Evolutionary conservation across 768 basidiomycete genomes (phyloP).

Genomic region (Naematelia encephala): DNA sequence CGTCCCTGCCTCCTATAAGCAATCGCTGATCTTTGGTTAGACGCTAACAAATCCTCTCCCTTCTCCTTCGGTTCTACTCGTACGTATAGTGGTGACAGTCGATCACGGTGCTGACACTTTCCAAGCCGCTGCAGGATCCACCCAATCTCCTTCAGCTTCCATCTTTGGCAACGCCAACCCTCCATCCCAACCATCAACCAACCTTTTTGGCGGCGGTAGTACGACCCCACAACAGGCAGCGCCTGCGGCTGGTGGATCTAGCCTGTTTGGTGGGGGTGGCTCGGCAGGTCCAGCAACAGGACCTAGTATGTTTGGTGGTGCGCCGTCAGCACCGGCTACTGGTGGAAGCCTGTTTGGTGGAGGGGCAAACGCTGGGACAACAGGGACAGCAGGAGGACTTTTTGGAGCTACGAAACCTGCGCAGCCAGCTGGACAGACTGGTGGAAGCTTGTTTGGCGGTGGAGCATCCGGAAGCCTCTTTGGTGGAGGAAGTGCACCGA

Average conservation of each 20-base stretch:
- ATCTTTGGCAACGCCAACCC: conserved; percentile 18
- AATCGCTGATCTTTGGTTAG: not conserved
- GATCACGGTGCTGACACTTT: no score
- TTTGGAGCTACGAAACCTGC: conserved; percentile 11
- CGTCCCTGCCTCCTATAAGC: not conserved
- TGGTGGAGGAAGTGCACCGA: conserved; percentile 13
- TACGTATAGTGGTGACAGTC: not conserved
- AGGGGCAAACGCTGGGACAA: conserved; percentile 6
- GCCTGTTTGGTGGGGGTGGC: conserved; percentile 20
- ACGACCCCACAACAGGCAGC: no score
- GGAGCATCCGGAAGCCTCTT: conserved; percentile 4
- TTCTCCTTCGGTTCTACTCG: not conserved
- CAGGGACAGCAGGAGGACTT: not conserved
- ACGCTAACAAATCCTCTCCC: conserved; percentile 3
- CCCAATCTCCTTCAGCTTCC: conserved; percentile 14
- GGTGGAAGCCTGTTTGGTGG: conserved; percentile 12
- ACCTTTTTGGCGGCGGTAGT: conserved; percentile 1
- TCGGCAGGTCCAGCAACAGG: not conserved
- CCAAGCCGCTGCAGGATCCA: not conserved
- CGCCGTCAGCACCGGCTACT: conserved; percentile 1
- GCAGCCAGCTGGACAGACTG: conserved; percentile 11
- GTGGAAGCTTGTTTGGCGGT: conserved; percentile 25
- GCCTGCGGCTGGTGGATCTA: conserved; percentile 4
- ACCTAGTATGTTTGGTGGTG: not conserved
- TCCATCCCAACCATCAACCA: conserved; percentile 11